Percentiles rank a stretch among this genome's conserved stretches.
These are phyloP conservation scores for Emmonsiellopsis sp. DNA, from an alignment of 2,329 filamentous ascomycete genomes.

Conservation along the genomic window DNA sequence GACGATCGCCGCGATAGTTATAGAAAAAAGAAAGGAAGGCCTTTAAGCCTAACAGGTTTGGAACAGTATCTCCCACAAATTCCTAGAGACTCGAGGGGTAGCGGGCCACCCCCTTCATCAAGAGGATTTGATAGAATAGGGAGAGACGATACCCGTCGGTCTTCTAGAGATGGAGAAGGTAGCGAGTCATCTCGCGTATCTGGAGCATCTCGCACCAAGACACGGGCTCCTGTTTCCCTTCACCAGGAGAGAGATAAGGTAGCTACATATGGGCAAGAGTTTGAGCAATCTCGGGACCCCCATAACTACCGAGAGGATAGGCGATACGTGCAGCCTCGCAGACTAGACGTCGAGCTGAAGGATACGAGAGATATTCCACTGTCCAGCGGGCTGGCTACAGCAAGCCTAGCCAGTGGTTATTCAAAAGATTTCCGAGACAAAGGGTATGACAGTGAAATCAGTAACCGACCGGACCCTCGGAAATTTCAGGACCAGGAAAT, in stretches of 20 bases:
- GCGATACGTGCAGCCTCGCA: neutral
- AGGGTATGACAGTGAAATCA: conserved; percentile 16
- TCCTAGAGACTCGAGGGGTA: conserved; percentile 1
- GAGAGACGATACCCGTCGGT: conserved; percentile 9
- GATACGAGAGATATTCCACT: neutral
- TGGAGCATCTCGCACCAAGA: conserved; percentile 23
- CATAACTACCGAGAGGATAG: conserved; percentile 13
- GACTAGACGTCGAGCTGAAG: neutral
- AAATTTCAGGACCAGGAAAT: conserved; percentile 18
- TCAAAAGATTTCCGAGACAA: conserved; percentile 19
- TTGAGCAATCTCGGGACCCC: conserved; percentile 35
- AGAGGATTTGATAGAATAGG: conserved; percentile 27
- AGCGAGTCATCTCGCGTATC: conserved; percentile 29
- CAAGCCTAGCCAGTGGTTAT: conserved; percentile 27
- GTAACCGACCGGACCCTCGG: conserved; percentile 13
- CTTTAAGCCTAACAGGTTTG: conserved; percentile 31
- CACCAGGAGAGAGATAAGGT: conserved; percentile 41
- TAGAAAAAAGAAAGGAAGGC: conserved; percentile 23
- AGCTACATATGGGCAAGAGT: conserved; percentile 34
- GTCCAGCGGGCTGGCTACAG: conserved; percentile 26
- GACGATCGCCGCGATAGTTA: conserved; percentile 22
- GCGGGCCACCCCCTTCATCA: conserved; percentile 29
- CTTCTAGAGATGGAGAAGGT: conserved; percentile 15
- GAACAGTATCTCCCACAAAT: conserved; percentile 24
- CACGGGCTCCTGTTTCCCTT: conserved; percentile 35